Evolutionary conservation across 345 rosid genomes (phyloP).

Genomic region (Salix dunnii): DNA sequence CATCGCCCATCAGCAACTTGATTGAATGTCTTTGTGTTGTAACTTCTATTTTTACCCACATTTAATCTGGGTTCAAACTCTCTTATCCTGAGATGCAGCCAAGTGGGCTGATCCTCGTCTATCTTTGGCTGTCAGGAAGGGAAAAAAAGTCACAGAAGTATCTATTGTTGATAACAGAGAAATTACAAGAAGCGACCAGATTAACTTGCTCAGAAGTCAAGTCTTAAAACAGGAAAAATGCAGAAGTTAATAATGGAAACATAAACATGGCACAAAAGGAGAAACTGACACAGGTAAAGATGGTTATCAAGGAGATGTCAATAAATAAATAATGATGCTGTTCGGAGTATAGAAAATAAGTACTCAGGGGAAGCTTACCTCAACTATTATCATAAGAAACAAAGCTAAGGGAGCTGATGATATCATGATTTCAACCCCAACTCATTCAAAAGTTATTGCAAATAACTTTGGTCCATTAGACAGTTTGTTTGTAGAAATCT

Average conservation of each 20-base stretch:
- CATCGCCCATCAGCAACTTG: conserved; percentile 47
- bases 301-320: not conserved
- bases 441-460: too few relatives aligned
- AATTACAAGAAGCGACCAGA: not conserved
- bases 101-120: conserved; percentile 50
- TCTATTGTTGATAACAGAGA: not conserved
- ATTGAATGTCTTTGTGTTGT: conserved; percentile 21
- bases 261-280: not conserved
- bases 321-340: not conserved
- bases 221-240: not conserved
- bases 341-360: not conserved
- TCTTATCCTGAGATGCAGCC: conserved; percentile 60
- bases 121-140: conserved; percentile 43
- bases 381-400: too few relatives aligned
- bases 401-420: too few relatives aligned
- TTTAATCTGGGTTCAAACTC: conserved; percentile 45
- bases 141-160: not conserved
- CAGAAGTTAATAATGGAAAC: not conserved
- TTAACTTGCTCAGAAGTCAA: not conserved
- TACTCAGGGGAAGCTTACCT: too few relatives aligned
- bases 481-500: too few relatives aligned
- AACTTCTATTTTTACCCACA: conserved; percentile 24
- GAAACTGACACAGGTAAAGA: too few relatives aligned
- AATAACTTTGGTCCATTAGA: too few relatives aligned
- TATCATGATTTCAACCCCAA: too few relatives aligned